phyloP scores from a whole-genome alignment of 768 basidiomycete genomes.

The Suillus tomentosus region DNA sequence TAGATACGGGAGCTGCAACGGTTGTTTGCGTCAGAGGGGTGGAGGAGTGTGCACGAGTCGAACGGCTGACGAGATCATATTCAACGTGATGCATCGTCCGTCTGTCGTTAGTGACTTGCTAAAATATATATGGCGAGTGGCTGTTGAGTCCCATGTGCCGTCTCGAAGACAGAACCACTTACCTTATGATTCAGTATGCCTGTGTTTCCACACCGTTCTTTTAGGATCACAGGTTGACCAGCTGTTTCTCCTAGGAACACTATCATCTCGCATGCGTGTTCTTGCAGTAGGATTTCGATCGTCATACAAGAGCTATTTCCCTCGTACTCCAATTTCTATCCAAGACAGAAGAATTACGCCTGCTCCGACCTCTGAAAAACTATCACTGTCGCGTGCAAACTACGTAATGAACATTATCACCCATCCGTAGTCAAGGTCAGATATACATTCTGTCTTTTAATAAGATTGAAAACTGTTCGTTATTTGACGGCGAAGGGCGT shows the following conservation, averaged over 20 bases:
- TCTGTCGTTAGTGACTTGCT: neutral
- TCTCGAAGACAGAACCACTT: conserved; percentile 6
- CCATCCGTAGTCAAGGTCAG: neutral
- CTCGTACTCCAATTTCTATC: neutral
- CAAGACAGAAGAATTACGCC: neutral
- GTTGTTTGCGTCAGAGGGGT: conserved; percentile 71
- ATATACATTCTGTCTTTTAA: neutral
- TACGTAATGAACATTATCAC: neutral
- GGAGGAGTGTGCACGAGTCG: conserved; percentile 62
- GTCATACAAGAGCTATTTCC: neutral
- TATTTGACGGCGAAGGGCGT: neutral
- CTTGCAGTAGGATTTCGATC: neutral
- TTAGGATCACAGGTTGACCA: neutral
- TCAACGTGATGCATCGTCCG: conserved; percentile 15
- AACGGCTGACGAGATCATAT: conserved; percentile 41
- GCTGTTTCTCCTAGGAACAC: neutral
- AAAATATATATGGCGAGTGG: neutral
- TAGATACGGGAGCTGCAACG: conserved; percentile 54
- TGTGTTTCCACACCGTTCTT: too few species aligned
- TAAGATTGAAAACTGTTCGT: neutral
- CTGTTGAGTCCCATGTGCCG: neutral
- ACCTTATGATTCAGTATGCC: neutral
- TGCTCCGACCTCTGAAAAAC: neutral
- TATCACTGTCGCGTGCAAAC: neutral
- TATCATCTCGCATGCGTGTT: neutral